Conservation (phyloP, 495 filamentous ascomycete species). For the Tricharina praecox region DNA sequence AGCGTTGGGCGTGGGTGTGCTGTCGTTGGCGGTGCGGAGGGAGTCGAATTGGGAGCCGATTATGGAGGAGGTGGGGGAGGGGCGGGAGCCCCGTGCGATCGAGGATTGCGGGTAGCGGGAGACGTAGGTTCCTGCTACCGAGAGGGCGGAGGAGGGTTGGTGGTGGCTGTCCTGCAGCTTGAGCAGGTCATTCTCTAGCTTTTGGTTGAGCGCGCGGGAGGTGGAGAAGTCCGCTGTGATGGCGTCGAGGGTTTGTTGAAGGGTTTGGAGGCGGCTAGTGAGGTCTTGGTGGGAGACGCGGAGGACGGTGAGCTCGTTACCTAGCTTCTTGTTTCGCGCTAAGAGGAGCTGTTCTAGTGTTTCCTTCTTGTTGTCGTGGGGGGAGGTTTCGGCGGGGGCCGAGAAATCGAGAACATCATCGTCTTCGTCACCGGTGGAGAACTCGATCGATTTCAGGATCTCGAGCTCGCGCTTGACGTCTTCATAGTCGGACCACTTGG, state of each 20-base stretch:
- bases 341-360: constrained; percentile 79
- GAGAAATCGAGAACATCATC: constrained; percentile 21
- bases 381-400: constrained; percentile 12
- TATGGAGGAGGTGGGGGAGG: constrained; percentile 93
- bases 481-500: constrained; percentile 86
- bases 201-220: constrained; percentile 64
- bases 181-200: constrained; percentile 80
- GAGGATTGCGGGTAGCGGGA: constrained; percentile 67
- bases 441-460: constrained; percentile 94
- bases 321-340: constrained; percentile 86
- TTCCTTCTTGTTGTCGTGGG: constrained; percentile 48
- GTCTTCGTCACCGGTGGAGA: constrained; percentile 67
- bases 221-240: constrained; percentile 78
- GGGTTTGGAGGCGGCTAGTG: constrained; percentile 55
- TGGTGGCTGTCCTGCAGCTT: constrained; percentile 65
- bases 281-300: constrained; percentile 90
- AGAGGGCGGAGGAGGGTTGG: constrained; percentile 64
- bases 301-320: constrained; percentile 79
- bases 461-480: constrained; percentile 91
- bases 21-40: constrained; percentile 53
- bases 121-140: constrained; percentile 80
- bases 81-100: constrained; percentile 41
- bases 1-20: constrained; percentile 32
- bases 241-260: constrained; percentile 67
- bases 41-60: constrained; percentile 40